Conservation (phyloP, 805 yeast genomes). For the Nakazawaea holstii region DNA sequence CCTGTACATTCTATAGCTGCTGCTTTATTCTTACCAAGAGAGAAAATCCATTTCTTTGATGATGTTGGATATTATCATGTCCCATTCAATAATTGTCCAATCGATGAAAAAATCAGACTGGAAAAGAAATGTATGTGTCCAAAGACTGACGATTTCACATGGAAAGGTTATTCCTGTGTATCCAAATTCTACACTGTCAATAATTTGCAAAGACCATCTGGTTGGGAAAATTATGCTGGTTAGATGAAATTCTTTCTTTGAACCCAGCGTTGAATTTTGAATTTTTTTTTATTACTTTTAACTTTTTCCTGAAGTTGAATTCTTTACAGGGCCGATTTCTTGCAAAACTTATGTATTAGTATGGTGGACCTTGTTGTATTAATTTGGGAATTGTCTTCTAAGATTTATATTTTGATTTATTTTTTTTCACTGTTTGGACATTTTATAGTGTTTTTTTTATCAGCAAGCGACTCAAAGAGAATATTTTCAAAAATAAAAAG, state of each 20-base stretch:
- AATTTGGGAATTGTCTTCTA: no score
- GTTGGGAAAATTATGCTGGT: conserved; percentile 60
- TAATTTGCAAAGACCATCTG: conserved; percentile 54
- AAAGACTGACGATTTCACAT: conserved; percentile 69
- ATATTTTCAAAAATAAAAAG: no score
- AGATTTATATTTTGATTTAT: no score
- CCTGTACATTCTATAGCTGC: conserved; percentile 91
- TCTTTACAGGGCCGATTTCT: conserved; percentile 10
- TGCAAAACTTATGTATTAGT: no score
- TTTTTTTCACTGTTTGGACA: not conserved
- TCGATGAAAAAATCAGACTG: conserved; percentile 51
- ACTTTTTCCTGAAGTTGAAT: no score
- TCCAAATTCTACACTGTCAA: conserved; percentile 53
- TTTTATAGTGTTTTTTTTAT: not conserved
- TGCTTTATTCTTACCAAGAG: conserved; percentile 65
- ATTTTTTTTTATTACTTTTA: no score
- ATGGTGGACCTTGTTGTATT: no score
- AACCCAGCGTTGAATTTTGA: no score
- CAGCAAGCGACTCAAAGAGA: no score
- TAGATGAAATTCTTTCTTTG: not conserved
- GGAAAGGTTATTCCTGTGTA: conserved; percentile 71
- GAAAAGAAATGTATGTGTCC: conserved; percentile 69
- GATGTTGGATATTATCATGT: conserved; percentile 83
- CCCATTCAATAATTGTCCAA: conserved; percentile 80
- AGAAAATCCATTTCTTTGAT: conserved; percentile 71